Base-by-base conservation (phyloP, 2,329 filamentous ascomycete genomes). In the Amesomyces nigricolor region DNA sequence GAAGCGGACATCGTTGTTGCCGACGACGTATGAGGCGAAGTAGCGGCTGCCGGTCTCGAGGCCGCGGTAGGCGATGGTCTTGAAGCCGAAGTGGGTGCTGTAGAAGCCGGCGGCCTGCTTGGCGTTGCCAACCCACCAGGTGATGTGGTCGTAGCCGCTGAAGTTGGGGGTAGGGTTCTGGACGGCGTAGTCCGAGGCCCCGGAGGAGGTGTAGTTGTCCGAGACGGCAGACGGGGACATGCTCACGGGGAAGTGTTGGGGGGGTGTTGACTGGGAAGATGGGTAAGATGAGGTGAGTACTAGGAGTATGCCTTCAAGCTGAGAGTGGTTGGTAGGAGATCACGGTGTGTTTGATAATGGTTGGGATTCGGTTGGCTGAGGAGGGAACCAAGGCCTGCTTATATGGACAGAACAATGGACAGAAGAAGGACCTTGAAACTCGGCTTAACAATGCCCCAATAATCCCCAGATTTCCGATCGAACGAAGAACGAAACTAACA, bases 111-210 rank as follows among this genome's bases (percentile, higher is more conserved):
- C 91, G 2, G 91, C 89, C 76, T 96, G 91, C 75, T 96, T 96
- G 65, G 92, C 91, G 69, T 97, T 97, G 68, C 91, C 91, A 30
- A 96, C 92, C 76, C 90, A 96, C 91, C 91, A 96, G 63, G 90
- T 91, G 54, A 96, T 82, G 72, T 96, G 89, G 73, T 96, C 89
- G 71, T 96, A 96, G 67, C 89, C 91, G 58, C 83, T 82, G 75
- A 95, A 91, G 68, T 78, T 80, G 65, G 71, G 72, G 59, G 53
- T 30, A 64, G 64, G 77, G 48, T 67, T 73, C 64, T 80, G 76
- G 46, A 82, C 74, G 58, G 78, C 76, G 64, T 76, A 80, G 64
- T 81, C 81, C 16, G 76, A 76, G 65, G 79, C 79, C 56, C 70
- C 67, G 43, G 68, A 64, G 53, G 71, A 68, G 37, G 71, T 67